phyloP scores from a whole-genome alignment of 345 rosid species.

The Angophora floribunda region DNA sequence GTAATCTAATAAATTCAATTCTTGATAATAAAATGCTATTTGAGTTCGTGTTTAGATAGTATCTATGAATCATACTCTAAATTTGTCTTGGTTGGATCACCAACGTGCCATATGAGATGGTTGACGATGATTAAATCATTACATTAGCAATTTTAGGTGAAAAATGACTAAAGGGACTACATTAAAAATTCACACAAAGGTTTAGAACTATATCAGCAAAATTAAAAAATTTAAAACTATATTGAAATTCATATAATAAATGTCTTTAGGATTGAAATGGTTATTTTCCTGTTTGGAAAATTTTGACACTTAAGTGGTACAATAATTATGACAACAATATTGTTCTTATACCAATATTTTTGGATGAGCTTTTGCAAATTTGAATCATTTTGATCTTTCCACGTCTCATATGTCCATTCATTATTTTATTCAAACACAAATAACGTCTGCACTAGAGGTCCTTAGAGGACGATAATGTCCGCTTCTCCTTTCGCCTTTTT shows the following conservation, averaged over 20 bases:
- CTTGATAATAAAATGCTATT: neutral
- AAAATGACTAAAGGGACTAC: fast-evolving
- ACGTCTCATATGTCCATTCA: neutral
- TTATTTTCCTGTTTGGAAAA: neutral
- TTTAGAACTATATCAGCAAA: neutral
- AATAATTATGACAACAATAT: fast-evolving
- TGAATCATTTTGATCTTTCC: fast-evolving
- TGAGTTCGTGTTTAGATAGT: neutral
- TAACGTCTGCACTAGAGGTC: too few relatives aligned
- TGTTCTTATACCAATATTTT: fast-evolving
- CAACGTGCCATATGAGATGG: fast-evolving
- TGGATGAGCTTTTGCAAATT: neutral
- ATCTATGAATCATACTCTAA: neutral
- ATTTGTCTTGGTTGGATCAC: fast-evolving
- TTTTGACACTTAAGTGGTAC: too few relatives aligned
- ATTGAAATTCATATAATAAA: neutral
- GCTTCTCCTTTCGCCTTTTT: too few relatives aligned
- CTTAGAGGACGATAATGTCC: too few relatives aligned
- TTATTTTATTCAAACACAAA: neutral
- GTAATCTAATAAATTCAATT: neutral
- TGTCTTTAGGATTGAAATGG: fast-evolving
- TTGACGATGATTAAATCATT: fast-evolving
- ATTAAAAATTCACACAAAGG: too few relatives aligned
- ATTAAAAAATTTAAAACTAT: neutral
- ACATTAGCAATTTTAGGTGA: neutral